Conservation (phyloP, 345 rosid species). For the Erucastrum elatum region DNA sequence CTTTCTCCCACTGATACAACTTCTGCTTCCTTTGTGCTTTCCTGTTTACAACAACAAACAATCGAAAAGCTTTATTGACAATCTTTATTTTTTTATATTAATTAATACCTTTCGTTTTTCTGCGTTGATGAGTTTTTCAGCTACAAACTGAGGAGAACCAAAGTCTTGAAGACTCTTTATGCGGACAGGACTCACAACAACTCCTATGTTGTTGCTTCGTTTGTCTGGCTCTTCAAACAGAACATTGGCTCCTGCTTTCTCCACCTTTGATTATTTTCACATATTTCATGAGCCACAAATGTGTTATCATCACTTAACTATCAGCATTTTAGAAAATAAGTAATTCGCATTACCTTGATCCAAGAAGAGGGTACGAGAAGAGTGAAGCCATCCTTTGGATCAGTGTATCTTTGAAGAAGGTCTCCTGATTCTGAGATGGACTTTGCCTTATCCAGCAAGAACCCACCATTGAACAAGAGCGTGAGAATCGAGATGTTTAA, state of each 20-base stretch:
- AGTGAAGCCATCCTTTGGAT: slow-evolving; percentile 68
- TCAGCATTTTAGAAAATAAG: not conserved
- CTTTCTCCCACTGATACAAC: slow-evolving; percentile 69
- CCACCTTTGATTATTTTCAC: slow-evolving; percentile 46
- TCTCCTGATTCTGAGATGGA: slow-evolving; percentile 33
- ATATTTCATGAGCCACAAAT: not conserved
- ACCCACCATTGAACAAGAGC: slow-evolving; percentile 52
- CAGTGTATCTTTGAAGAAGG: slow-evolving; percentile 64
- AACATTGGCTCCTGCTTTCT: slow-evolving; percentile 85
- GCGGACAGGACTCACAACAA: slow-evolving; percentile 89
- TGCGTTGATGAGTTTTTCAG: slow-evolving; percentile 80
- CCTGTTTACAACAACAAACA: slow-evolving; percentile 44
- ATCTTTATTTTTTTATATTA: not conserved
- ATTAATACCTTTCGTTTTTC: slow-evolving; percentile 69
- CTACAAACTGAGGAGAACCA: slow-evolving; percentile 84
- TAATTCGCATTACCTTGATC: slow-evolving; percentile 52
- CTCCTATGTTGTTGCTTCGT: slow-evolving; percentile 76
- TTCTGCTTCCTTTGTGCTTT: slow-evolving; percentile 78
- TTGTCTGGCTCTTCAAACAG: slow-evolving; percentile 72
- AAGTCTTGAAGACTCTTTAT: slow-evolving; percentile 64
- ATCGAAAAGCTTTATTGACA: not conserved
- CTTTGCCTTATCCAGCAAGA: slow-evolving; percentile 32
- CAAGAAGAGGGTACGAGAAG: slow-evolving; percentile 79
- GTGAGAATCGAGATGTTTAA: slow-evolving; percentile 53
- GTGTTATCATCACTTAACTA: not conserved